Percentiles rank a stretch among this genome's conserved stretches.
These are phyloP conservation scores for Tympanopsis confertula DNA, from an alignment of 2,329 filamentous ascomycete species.

Conservation along the genomic window DNA sequence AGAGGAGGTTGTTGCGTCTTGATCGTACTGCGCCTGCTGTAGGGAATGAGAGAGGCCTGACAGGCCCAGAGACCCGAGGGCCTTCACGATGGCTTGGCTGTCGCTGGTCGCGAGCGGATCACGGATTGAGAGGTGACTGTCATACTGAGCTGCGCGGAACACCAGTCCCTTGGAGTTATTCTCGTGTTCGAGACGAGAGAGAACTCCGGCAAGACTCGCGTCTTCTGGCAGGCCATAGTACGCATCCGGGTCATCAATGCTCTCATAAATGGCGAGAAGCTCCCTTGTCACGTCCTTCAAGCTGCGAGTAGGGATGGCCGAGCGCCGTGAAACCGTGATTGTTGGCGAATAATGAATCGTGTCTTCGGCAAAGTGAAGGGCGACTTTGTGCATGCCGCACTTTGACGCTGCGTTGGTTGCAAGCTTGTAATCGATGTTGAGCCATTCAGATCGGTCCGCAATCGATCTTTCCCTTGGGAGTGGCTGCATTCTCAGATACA, in stretches of 20 bases:
- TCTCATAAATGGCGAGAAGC: conserved; percentile 74
- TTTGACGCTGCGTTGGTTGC: conserved; percentile 61
- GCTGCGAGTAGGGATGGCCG: conserved; percentile 50
- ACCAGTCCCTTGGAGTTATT: conserved; percentile 75
- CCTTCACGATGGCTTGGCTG: conserved; percentile 59
- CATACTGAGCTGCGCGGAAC: conserved; percentile 82
- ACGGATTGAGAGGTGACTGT: conserved; percentile 63
- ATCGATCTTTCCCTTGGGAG: conserved; percentile 66
- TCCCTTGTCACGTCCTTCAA: conserved; percentile 49
- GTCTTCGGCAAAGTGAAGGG: conserved; percentile 73
- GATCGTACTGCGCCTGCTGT: conserved; percentile 52
- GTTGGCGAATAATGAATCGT: no score
- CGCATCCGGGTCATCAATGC: conserved; percentile 87
- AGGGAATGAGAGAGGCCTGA: conserved; percentile 77
- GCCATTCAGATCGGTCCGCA: conserved; percentile 70
- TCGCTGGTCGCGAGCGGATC: conserved; percentile 45
- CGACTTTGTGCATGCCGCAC: conserved; percentile 80
- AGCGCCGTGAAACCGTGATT: no score
- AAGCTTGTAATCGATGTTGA: conserved; percentile 68
- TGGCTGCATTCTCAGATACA: conserved; percentile 76
- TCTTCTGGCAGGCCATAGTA: conserved; percentile 84
- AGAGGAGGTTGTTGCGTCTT: conserved; percentile 42
- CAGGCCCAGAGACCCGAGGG: conserved; percentile 70
- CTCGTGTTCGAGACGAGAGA: conserved; percentile 80
- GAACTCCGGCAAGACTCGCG: conserved; percentile 63